phyloP scores from a whole-genome alignment of 2,329 filamentous ascomycete genomes.

The Ascochyta koolunga region DNA sequence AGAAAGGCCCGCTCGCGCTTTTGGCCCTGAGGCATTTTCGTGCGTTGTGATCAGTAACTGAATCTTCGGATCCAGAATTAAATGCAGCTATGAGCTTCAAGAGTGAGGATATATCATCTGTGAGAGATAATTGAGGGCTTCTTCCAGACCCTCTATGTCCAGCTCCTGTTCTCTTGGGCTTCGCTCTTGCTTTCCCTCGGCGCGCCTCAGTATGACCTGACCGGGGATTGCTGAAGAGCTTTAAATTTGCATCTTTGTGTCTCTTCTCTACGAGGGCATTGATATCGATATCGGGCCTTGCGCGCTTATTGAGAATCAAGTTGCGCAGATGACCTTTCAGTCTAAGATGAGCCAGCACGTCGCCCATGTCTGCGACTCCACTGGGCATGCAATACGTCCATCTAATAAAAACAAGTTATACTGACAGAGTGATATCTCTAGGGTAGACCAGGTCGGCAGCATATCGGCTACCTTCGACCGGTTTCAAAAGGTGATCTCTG shows the following conservation, averaged over 20 bases:
- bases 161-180: not conserved
- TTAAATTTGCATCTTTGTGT: not conserved
- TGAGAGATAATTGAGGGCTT: not conserved
- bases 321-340: not conserved
- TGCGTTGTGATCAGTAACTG: not conserved
- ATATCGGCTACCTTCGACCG: conserved; percentile 13
- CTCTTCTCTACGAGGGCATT: conserved; percentile 3
- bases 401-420: not conserved
- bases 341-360: not conserved
- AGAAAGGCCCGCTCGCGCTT: not conserved
- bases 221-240: not conserved
- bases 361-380: too few relatives aligned
- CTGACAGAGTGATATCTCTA: not conserved
- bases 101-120: not conserved
- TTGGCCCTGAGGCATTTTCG: not conserved
- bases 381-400: too few relatives aligned
- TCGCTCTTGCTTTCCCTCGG: not conserved
- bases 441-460: conserved; percentile 18
- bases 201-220: too few relatives aligned
- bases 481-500: conserved; percentile 16
- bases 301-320: not conserved
- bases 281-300: not conserved
- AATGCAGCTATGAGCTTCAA: not conserved
- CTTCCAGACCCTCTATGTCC: too few relatives aligned
- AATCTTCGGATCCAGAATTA: not conserved